These are phyloP conservation scores for Trichosporon coremiiforme DNA, from an alignment of 1,284 basidiomycete genomes.

Conservation along the genomic window DNA sequence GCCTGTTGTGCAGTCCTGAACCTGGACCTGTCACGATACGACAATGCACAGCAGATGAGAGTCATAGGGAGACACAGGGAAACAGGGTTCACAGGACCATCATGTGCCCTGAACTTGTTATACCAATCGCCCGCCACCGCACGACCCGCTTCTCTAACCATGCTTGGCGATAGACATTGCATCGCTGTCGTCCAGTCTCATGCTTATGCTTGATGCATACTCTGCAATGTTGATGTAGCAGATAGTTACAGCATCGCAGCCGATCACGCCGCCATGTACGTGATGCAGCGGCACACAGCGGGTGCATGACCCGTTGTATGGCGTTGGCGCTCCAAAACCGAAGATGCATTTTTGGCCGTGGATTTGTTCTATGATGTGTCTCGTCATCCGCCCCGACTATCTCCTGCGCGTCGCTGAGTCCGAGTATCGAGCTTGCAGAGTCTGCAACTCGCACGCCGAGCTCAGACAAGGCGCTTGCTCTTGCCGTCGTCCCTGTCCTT, in stretches of 20 bases:
- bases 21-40: constrained; percentile 6
- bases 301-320: neutral
- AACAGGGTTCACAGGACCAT: neutral
- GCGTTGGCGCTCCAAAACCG: neutral
- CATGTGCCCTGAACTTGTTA: constrained; percentile 8
- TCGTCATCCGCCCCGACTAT: neutral
- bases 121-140: constrained; percentile 9
- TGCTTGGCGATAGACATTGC: neutral
- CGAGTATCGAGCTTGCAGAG: neutral
- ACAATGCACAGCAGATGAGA: constrained; percentile 12
- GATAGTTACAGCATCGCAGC: neutral
- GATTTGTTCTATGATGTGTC: neutral
- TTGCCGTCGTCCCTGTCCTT: neutral
- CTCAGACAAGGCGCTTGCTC: constrained; percentile 7
- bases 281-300: neutral
- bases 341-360: neutral
- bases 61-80: neutral
- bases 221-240: neutral
- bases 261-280: neutral
- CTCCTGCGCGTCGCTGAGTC: neutral
- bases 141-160: neutral
- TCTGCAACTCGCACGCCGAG: neutral
- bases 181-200: neutral
- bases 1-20: neutral
- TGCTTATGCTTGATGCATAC: neutral